Conservation (phyloP, 768 basidiomycete species). For the Russula sp. region DNA sequence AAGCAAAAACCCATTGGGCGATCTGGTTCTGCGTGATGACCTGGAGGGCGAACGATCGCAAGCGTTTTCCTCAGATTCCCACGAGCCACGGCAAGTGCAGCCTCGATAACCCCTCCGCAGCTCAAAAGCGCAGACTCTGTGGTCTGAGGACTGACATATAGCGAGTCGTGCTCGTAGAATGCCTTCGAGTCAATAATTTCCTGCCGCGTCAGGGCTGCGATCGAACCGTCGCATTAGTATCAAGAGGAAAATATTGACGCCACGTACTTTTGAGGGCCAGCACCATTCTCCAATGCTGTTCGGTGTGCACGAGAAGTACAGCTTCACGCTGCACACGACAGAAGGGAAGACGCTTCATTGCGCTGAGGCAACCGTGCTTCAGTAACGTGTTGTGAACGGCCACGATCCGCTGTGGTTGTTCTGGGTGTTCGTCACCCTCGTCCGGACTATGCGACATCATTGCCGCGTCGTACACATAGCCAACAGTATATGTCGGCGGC, state of each 20-base stretch:
- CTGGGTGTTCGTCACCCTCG: slow-evolving; percentile 70
- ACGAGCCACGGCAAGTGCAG: slow-evolving; percentile 79
- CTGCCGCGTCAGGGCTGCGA: slow-evolving; percentile 68
- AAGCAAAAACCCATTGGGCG: slow-evolving; percentile 99
- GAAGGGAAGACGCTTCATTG: slow-evolving; percentile 78
- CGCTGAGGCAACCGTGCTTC: slow-evolving; percentile 53
- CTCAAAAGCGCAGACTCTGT: slow-evolving; percentile 83
- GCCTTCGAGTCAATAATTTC: slow-evolving; percentile 69
- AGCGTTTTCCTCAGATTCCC: slow-evolving; percentile 80
- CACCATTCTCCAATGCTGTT: slow-evolving; percentile 91
- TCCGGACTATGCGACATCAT: slow-evolving; percentile 83
- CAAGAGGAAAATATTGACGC: slow-evolving; percentile 1
- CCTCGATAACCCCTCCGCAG: slow-evolving; percentile 93
- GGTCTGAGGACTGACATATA: slow-evolving; percentile 87
- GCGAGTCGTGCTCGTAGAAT: slow-evolving; percentile 88
- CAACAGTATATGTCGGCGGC: slow-evolving; percentile 46
- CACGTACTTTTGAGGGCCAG: slow-evolving; percentile 41
- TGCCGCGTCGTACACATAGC: slow-evolving; percentile 80
- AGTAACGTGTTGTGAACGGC: slow-evolving; percentile 67
- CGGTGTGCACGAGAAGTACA: slow-evolving; percentile 84
- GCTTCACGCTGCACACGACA: slow-evolving; percentile 73
- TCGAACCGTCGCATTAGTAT: slow-evolving; percentile 26
- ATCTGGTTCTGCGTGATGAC: slow-evolving; percentile 97
- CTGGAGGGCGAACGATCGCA: slow-evolving; percentile 95
- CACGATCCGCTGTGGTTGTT: slow-evolving; percentile 72